Percentiles rank a stretch among this genome's conserved stretches.
These are phyloP conservation scores for Tylopilus orsonianus DNA, from an alignment of 1,284 basidiomycete species.

Conservation along the genomic window DNA sequence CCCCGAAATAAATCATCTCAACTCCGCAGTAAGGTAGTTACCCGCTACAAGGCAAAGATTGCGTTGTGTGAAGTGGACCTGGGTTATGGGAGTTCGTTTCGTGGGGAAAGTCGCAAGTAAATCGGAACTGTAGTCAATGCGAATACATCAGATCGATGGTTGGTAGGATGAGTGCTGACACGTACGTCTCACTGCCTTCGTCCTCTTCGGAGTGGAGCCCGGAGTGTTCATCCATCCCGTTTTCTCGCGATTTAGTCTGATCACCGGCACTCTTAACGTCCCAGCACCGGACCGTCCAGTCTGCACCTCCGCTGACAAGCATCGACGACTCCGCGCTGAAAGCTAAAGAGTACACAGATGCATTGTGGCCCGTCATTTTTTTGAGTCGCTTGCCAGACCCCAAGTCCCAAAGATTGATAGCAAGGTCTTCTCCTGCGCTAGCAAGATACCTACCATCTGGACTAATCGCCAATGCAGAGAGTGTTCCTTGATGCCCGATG, in stretches of 20 bases:
- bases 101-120: constrained; percentile 90
- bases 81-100: constrained; percentile 90
- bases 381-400: constrained; percentile 92
- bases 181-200: constrained; percentile 66
- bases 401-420: constrained; percentile 96
- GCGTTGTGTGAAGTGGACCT: constrained; percentile 91
- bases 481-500: constrained; percentile 89
- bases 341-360: constrained; percentile 85
- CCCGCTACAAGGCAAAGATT: constrained; percentile 94
- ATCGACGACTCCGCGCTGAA: constrained; percentile 92
- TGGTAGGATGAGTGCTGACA: constrained; percentile 9
- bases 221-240: constrained; percentile 42
- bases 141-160: constrained; percentile 1
- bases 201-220: constrained; percentile 41
- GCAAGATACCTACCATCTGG: constrained; percentile 95
- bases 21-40: constrained; percentile 55
- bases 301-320: constrained; percentile 86
- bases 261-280: constrained; percentile 87
- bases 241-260: constrained; percentile 51
- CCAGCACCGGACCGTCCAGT: constrained; percentile 97
- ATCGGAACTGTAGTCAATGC: constrained; percentile 61
- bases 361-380: constrained; percentile 94
- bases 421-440: constrained; percentile 88
- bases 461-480: constrained; percentile 88
- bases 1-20: constrained; percentile 41